Evolutionary conservation across 345 rosid species (phyloP), one percentile per base, ranked within the genome.

Genomic region (Jatropha curcas): DNA sequence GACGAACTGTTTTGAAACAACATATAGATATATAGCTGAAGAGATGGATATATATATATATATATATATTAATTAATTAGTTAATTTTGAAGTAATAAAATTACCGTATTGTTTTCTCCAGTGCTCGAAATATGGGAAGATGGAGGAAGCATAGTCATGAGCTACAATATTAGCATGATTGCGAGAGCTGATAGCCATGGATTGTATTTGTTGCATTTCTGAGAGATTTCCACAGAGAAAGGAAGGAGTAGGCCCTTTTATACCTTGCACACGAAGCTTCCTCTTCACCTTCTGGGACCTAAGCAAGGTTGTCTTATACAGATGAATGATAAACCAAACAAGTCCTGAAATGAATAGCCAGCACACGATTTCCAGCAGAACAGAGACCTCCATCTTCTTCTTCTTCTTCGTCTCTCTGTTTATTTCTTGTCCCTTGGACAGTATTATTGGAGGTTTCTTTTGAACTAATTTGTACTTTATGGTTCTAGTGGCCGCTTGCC

Each of bases 51-150:
- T 34, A 34, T 34, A 34, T 34, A 2, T 34, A 34, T 6, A 34
- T 34, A 34, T 34, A 34, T 34, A 6, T 6, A 2, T 34, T 34
- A 34, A 34, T 34, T 34, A 2, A 34, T 34, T 34, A 34, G 6
- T 6, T 34, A 34, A n/a, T n/a, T n/a, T n/a, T n/a, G n/a, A n/a
- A n/a, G n/a, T n/a, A n/a, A n/a, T n/a, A n/a, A n/a, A n/a, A n/a
- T n/a, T n/a, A 92, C 98, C 98, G 67, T 90, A 90, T 84, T 87
- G 73, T 76, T 90, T 90, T 78, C 90, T 75, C 98, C 98, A 92
- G 24, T 81, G 88, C 12, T 88, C 90, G 7, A 90, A 86, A 70
- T 87, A 88, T 0, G 98, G 98, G 69, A 90, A 92, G 76, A 92
- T 77, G 34, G 94, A 78, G 43, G 90, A 86, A n/a, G 98, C 83